A percentile compares a stretch with the other conserved stretches of the same genome.
Conservation (phyloP, 1,284 basidiomycete genomes). For the Rhodotorula sp. region DNA sequence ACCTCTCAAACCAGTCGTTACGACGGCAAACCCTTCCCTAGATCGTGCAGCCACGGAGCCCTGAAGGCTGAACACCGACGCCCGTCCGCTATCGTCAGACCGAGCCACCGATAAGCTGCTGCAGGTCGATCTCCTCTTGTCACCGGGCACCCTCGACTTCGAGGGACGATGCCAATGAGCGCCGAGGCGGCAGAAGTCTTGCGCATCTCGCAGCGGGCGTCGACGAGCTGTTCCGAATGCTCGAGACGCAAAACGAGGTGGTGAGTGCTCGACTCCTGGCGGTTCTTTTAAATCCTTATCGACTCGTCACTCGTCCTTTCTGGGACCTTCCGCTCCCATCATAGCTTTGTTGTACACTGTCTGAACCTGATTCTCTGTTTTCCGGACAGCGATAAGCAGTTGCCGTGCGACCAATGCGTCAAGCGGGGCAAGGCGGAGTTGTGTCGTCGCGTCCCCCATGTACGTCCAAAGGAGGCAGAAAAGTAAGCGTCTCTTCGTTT, state of each 20-base stretch:
- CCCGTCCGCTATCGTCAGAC: background rate
- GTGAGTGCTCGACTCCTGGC: background rate
- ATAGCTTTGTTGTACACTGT: too few relatives aligned
- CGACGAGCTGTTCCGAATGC: conserved; percentile 19
- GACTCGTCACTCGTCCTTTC: too few relatives aligned
- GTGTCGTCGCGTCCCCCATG: conserved; percentile 18
- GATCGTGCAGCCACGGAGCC: background rate
- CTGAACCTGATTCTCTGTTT: too few relatives aligned
- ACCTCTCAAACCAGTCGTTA: too few relatives aligned
- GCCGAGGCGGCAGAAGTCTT: background rate
- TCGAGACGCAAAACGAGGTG: background rate
- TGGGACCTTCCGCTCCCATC: too few relatives aligned
- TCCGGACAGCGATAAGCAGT: conserved; percentile 17
- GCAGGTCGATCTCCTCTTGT: background rate
- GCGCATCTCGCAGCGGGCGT: conserved; percentile 18
- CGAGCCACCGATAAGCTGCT: too few relatives aligned
- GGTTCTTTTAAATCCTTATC: background rate
- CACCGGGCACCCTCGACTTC: background rate
- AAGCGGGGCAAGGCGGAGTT: conserved; percentile 23
- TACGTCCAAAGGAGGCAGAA: conserved; percentile 15
- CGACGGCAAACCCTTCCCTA: background rate
- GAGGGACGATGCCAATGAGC: background rate
- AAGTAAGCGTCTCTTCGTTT: background rate
- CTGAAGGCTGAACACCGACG: background rate
- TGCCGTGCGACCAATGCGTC: conserved; percentile 13